Evolutionary conservation across 2,329 filamentous ascomycete genomes (phyloP).

Genomic region (Calycina herbarum): DNA sequence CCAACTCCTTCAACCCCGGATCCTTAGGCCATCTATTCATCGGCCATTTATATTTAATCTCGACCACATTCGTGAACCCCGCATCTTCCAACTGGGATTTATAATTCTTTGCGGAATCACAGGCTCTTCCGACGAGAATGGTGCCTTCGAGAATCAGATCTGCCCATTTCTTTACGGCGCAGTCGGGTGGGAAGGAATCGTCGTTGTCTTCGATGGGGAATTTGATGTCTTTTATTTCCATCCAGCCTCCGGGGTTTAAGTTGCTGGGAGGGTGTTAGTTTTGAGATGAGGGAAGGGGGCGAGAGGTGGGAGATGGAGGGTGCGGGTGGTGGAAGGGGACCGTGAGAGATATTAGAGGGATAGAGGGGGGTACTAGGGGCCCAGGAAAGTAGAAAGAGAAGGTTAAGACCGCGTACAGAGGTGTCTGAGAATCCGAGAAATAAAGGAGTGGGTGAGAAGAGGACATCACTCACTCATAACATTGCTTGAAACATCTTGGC

Average conservation of each 20-base stretch:
- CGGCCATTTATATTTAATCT: slow-evolving; percentile 50
- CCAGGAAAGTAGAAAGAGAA: too few relatives aligned
- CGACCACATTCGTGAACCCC: slow-evolving; percentile 34
- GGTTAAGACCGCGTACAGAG: too few relatives aligned
- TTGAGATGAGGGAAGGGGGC: too few relatives aligned
- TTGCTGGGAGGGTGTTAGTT: slow-evolving; percentile 14
- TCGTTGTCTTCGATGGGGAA: slow-evolving; percentile 39
- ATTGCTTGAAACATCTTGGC: slow-evolving; percentile 19
- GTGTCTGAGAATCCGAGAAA: too few relatives aligned
- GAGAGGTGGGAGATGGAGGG: too few relatives aligned
- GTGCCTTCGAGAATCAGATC: slow-evolving; percentile 37
- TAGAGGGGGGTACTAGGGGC: too few relatives aligned
- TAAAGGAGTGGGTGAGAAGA: too few relatives aligned
- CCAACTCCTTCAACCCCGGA: slow-evolving; percentile 35
- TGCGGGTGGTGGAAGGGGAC: too few relatives aligned
- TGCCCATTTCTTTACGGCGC: slow-evolving; percentile 21
- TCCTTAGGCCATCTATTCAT: slow-evolving; percentile 53
- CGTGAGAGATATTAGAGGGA: too few relatives aligned
- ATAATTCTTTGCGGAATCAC: slow-evolving; percentile 34
- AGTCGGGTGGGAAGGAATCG: slow-evolving; percentile 25
- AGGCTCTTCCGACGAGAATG: slow-evolving; percentile 35
- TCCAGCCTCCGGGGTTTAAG: slow-evolving; percentile 35
- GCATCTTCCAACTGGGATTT: slow-evolving; percentile 23
- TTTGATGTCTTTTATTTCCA: slow-evolving; percentile 37
- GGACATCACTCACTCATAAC: slow-evolving; percentile 13